Base-by-base conservation (phyloP, 2,329 filamentous ascomycete genomes). In the Colletotrichum chlorophyti region DNA sequence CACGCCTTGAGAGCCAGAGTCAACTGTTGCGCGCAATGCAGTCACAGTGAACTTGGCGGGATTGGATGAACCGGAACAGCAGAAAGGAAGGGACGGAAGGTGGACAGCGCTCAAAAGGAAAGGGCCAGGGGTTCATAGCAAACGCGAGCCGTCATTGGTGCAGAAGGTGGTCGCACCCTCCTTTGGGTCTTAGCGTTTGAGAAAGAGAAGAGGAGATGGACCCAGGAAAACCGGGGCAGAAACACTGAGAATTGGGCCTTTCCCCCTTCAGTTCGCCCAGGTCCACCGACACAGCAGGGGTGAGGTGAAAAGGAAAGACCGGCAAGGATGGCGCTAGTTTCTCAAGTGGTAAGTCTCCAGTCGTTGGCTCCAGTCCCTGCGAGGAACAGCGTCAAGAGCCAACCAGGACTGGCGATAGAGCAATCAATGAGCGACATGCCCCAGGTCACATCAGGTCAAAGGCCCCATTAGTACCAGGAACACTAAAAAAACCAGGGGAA, bases 401-500 rank as follows among this genome's bases (percentile, higher is more conserved):
- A 50, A 46, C 52, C 57, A 57, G 45, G 50, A 59, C 9, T 24
- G 51, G 40, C 34, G 19, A 41, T 32, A 32, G 40, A 23, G 53
- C 58, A 60, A 60, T 60, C 58, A 60, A 60, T 58, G 58, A 60
- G 58, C 52, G 53, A 58, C 53, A 52, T 51, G n/a, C 58, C 58
- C 58, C 43, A 41, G 54, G 54, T 42, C 34, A 26, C n/a, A 29
- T 41, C 37, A 34, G 29, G 24, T 32, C 58, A 42, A 47, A 49
- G 34, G 45, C 26, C 15, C 49, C 47, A 40, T 50, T 29, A 29
- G 27, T 52, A 34, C 32, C 26, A 45, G 37, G 38, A 37, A 19
- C 29, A 37, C 45, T 27, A 21, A 32, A 19, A 31, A 17, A 38
- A 11, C 9, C 12, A 37, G 21, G 24, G 23, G 21, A 32, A 37